Conservation (phyloP, 345 rosid genomes). For the Durio zibethinus region DNA sequence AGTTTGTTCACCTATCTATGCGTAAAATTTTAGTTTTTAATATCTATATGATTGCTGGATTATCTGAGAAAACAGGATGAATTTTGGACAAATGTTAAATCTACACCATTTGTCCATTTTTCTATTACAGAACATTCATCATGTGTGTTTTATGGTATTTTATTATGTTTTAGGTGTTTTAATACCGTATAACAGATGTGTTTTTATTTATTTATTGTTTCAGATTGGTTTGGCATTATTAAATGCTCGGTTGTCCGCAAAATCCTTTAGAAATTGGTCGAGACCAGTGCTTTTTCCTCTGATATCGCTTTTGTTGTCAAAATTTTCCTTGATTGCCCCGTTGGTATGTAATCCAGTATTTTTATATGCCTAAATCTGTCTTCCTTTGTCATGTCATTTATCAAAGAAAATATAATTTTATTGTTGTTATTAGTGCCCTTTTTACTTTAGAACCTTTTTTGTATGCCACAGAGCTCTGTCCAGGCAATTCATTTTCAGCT, state of each 20-base stretch:
- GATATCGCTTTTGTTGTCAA: conserved; percentile 67
- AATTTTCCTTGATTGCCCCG: conserved; percentile 75
- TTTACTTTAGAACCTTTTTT: conserved; percentile 6
- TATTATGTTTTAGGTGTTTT: not conserved
- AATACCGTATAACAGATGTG: not conserved
- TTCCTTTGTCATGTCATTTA: not conserved
- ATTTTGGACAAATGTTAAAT: not conserved
- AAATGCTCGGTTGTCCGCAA: conserved; percentile 74
- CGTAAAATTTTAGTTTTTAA: not conserved
- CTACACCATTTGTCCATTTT: not conserved
- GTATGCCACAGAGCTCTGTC: conserved; percentile 52
- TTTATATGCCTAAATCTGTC: not conserved
- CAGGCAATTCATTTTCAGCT: conserved; percentile 85
- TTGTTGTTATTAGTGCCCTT: not conserved
- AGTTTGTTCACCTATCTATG: not conserved
- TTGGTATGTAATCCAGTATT: conserved; percentile 47
- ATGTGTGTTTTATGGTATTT: not conserved
- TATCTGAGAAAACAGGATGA: not conserved
- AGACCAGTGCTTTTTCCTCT: conserved; percentile 55
- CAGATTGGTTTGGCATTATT: conserved; percentile 79
- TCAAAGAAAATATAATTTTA: not conserved
- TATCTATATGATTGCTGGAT: not conserved
- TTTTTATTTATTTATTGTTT: not conserved
- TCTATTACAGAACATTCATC: not conserved
- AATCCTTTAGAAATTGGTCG: conserved; percentile 71